phyloP scores from a whole-genome alignment of 73 alveolate species.

The Blepharisma stoltei region DNA sequence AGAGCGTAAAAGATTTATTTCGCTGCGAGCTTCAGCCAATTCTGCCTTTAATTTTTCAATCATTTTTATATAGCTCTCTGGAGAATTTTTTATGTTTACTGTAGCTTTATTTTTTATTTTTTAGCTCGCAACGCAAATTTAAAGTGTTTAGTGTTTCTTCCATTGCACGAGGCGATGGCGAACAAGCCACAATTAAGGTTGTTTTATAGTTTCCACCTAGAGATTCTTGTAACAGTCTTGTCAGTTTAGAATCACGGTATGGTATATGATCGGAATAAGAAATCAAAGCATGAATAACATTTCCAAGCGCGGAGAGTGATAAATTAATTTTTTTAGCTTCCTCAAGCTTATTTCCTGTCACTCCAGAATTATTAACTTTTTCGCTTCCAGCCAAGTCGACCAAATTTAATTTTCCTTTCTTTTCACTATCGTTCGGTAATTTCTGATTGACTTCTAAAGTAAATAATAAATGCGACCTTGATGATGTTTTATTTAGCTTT shows the following conservation, averaged over 20 bases:
- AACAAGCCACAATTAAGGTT: slow-evolving; percentile 66
- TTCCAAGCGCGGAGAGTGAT: slow-evolving; percentile 79
- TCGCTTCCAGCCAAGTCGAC: slow-evolving; percentile 90
- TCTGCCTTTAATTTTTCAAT: slow-evolving; percentile 25
- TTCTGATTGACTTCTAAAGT: slow-evolving; percentile 88
- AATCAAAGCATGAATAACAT: slow-evolving; percentile 73
- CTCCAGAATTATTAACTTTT: slow-evolving; percentile 69
- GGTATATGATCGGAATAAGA: slow-evolving; percentile 72
- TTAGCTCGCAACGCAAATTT: slow-evolving; percentile 93
- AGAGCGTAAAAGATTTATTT: too few species aligned
- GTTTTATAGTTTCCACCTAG: slow-evolving; percentile 85
- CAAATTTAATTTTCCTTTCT: slow-evolving; percentile 71
- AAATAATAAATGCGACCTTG: slow-evolving; percentile 95
- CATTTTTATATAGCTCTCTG: slow-evolving; percentile 27
- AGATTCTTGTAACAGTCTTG: slow-evolving; percentile 77
- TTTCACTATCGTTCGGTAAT: slow-evolving; percentile 45
- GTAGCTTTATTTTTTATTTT: slow-evolving; percentile 30
- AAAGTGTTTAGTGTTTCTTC: slow-evolving; percentile 85
- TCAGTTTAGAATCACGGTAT: slow-evolving; percentile 77
- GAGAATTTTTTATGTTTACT: slow-evolving; percentile 24
- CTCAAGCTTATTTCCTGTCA: slow-evolving; percentile 69
- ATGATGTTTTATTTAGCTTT: slow-evolving; percentile 92
- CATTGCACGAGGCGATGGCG: slow-evolving; percentile 65
- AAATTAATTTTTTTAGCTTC: slow-evolving; percentile 80
- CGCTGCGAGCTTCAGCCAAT: background rate